Base-by-base conservation (phyloP, 768 basidiomycete species). In the Rhizopogon sp. region DNA sequence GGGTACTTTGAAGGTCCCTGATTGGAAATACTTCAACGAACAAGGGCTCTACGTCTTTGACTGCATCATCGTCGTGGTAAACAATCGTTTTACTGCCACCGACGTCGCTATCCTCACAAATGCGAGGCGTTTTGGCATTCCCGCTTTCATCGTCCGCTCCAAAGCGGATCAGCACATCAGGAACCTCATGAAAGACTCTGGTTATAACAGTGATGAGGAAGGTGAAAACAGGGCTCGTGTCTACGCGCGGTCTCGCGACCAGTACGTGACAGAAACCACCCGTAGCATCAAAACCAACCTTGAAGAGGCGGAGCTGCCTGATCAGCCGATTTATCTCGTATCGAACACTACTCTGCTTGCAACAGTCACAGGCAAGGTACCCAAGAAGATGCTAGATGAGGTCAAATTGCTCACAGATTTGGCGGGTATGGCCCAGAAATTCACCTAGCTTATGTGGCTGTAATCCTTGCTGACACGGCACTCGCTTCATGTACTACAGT, bases 91-190 rank as follows among this genome's bases (percentile, higher is more conserved):
- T 50, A 64, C 62, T 16, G 53, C 46, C 40, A 67, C 64, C 13
- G 68, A 66, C 45, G 53, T 61, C 14, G 64, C 67, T 9, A 62
- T 69, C 43, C 58, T 69, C 28, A 43, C 56, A 29, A 64, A 62
- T 31, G 62, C 61, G 54, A 51, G 43, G 10, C 59, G 55, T 11
- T 65, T 58, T 56, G 54, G 60, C 9, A 70, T 70, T 47, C 66
- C 68, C 14, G 54, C 56, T 13, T 62, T 60, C 41, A 64, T 69
- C 25, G 67, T 73, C 20, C 72, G 72, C 1, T 73, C 73, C 14
- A 72, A 74, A 49, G 64, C 72, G 0, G 71, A 73, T 51, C 65
- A 63, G n/a, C 67, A 70, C 29, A 65, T 68, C 35, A 46, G 43
- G 20, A 66, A 66, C 22, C 3, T 57, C 37, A 64, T 66, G 66